Evolutionary conservation across 2,329 filamentous ascomycete genomes (phyloP), one percentile per base, ranked within the genome.

Genomic region (Fusarium dlaminii): DNA sequence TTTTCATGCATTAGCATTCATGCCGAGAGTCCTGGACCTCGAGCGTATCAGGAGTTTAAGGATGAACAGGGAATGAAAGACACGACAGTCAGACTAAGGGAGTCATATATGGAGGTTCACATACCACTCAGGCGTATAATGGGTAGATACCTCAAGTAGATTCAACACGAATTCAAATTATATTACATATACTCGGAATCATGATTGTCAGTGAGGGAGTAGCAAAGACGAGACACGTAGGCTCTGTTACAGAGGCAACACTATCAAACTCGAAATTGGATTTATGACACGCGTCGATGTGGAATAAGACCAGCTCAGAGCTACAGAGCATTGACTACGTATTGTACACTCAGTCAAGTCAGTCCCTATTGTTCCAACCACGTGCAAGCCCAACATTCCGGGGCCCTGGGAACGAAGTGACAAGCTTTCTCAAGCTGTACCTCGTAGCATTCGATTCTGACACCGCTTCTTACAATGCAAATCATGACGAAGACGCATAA

Each of bases 131-230:
- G 70, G 66, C 68, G 73, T 67, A 70, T 37, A 51, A 54, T 30
- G 63, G 61, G 57, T 55, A 73, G 73, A 77, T 75, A 73, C 66
- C 71, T 77, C 39, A 58, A 64, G 43, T 45, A 46, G 37, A 63
- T 55, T 73, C 58, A 57, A 67, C 56, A 46, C 32, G n/a, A 66
- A 66, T 58, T 49, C 22, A 60, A 32, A 48, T 43, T 32, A n/a
- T 22, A 29, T 8, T 32, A 12, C 14, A 29, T 24, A 13, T 30
- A 11, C 29, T 30, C n/a, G 15, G 34, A n/a, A 12, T 24, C 6
- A 29, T 20, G n/a, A 18, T 56, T 24, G 20, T 29, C 39, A 29
- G n/a, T 46, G n/a, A 43, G 27, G 13, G 6, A 18, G 32, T 43
- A 6, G 36, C 13, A 18, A 20, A 9, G 36, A 36, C 20, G 48